Base-by-base conservation (phyloP, 1,284 basidiomycete species). In the Athelia psychrophila region DNA sequence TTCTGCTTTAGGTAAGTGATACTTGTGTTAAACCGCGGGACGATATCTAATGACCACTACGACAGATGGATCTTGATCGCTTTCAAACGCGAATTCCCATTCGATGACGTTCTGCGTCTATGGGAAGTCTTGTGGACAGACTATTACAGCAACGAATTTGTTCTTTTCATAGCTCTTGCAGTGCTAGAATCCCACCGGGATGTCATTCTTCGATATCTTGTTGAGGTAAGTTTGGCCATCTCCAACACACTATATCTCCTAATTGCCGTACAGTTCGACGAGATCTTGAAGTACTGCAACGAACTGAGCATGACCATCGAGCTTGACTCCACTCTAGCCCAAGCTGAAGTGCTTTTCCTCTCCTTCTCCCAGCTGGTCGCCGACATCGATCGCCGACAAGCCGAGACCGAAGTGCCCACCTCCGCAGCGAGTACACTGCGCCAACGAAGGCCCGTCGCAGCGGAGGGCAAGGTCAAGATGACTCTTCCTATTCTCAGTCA, bases 71-170 rank as follows among this genome's bases (percentile, higher is more conserved):
- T 94, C 18, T 75, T 93, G 48, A 95, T 96, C 56, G 75, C 86
- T 1, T 98, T 97, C 81, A 98, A 98, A 72, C 88, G 96, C 55
- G 96, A 99, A 68, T 98, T 99, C 68, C 73, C 85, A 2, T 95
- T 98, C 68, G 81, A 90, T 32, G 89, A 96, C 49, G 90, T 98
- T 23, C 74, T 95, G 30, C 79, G 83, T 19, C 72, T 99, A 8
- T 99, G 97, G 97, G 97, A 99, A 69, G 88, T 93, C 10, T 72
- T 97, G n/a, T 97, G 93, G 91, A 95, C 95, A 5, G 86, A 95
- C 62, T 90, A 91, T 64, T 94, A 94, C 70, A 92, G 88, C 65
- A 82, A 80, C 30, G 76, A 87, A 30, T 98, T 98, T 63, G 84
- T 95, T n/a, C 80, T 99, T 2, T 99, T 99, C 62, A 80, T 98